Base-by-base conservation (phyloP, 192 early-diverging fungal species). In the Hyaloraphidium curvatum region DNA sequence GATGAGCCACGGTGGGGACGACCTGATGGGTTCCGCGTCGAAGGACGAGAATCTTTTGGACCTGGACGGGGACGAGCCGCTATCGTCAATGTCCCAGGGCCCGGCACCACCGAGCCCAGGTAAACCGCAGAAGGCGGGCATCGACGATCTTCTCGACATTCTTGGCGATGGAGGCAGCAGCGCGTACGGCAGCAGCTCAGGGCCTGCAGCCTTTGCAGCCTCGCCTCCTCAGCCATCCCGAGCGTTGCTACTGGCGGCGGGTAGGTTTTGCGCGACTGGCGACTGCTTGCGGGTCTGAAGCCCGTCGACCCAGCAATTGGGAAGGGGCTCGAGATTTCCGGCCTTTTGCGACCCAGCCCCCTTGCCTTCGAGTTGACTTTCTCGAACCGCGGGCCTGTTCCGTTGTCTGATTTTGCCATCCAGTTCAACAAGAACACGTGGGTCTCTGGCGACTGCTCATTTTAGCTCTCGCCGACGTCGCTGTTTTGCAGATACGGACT, bases 41-140 rank as follows among this genome's bases (percentile, higher is more conserved):
- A 69, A 65, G 22, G 62, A 66, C 64, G 79, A 69, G 21, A 79
- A 84, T 54, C 63, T 84, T 16, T 62, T 86, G 35, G 82, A 83
- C 62, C 56, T 86, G 17, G 80, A 84, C 53, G 80, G 77, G 67
- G 80, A 73, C 30, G 76, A 68, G n/a, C n/a, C n/a, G n/a, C n/a
- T n/a, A n/a, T n/a, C n/a, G n/a, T n/a, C n/a, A n/a, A n/a, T n/a
- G n/a, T n/a, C n/a, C n/a, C n/a, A n/a, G n/a, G n/a, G n/a, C 0
- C 68, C 79, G 1, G 60, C 56, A 25, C 40, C 67, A 13, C 26
- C 64, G 7, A 30, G 55, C 2, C 11, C 62, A 23, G 14, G 39
- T 23, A 21, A 28, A 11, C 52, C 55, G 16, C 31, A 37, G 3
- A 17, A 31, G 16, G 16, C 55, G 25, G 52, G 16, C 9, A 66